These are phyloP conservation scores for Phytophthora uliginosa DNA, from an alignment of 352 stramenopile genomes.

Conservation along the genomic window DNA sequence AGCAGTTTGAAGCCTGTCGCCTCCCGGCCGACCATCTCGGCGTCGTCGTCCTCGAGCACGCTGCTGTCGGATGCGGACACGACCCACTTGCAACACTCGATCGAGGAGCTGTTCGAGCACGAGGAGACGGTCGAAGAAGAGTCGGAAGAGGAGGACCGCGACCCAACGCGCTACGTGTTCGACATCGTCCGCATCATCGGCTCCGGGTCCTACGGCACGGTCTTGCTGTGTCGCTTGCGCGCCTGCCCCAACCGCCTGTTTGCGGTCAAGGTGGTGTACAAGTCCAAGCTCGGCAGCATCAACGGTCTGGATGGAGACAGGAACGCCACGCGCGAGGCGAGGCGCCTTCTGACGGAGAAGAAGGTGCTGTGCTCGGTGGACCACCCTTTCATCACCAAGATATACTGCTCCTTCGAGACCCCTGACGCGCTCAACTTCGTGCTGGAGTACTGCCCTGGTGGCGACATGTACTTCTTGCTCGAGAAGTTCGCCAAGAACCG, in stretches of 20 bases:
- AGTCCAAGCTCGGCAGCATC: conserved; percentile 63
- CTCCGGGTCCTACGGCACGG: conserved; percentile 81
- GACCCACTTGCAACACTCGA: conserved; percentile 30
- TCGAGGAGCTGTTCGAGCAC: conserved; percentile 40
- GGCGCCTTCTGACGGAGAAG: conserved; percentile 96
- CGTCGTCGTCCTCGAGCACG: conserved; percentile 62
- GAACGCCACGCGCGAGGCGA: conserved; percentile 53
- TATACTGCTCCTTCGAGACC: conserved; percentile 95
- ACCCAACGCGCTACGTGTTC: conserved; percentile 56
- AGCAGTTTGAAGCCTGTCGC: conserved; percentile 21
- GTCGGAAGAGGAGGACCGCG: conserved; percentile 26
- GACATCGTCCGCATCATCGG: conserved; percentile 83
- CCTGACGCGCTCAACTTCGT: conserved; percentile 97
- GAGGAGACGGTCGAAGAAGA: conserved; percentile 36
- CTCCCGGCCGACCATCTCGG: conserved; percentile 43
- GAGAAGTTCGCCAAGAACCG: conserved; percentile 93
- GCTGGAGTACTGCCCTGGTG: conserved; percentile 98
- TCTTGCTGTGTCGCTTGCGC: conserved; percentile 69
- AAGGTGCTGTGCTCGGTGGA: conserved; percentile 96
- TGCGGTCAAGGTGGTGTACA: conserved; percentile 84
- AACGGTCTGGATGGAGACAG: conserved; percentile 37
- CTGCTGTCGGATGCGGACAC: conserved; percentile 52
- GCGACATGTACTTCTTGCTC: conserved; percentile 97
- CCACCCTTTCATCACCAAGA: conserved; percentile 98
- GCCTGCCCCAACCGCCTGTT: conserved; percentile 56